Evolutionary conservation across 78 protist species (phyloP), one percentile per base, ranked within the genome.

Genomic region (Mantamonas sphyraenae): DNA sequence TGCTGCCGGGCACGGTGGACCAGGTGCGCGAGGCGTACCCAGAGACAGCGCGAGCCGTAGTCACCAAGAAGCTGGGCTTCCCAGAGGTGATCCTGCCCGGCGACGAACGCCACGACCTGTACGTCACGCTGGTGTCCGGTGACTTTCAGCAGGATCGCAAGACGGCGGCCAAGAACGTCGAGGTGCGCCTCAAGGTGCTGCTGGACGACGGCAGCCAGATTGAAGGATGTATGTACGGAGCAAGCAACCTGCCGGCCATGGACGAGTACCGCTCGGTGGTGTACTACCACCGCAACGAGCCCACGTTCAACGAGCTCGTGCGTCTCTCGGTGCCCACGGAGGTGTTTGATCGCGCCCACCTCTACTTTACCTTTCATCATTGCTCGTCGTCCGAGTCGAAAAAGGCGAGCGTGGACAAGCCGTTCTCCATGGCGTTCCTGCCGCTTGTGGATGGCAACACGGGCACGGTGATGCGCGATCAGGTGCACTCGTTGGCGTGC

Each of bases 101-200:
- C 17, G 51, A 63, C 14, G 2, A 5, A 16, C 51, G 68, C 51
- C 24, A 63, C 53, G 68, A 63, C 33, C 31, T 63, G n/a, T 63
- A 63, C 31, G 53, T 63, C 43, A 63, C 68, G 31, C 42, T 63
- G 24, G 55, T 4, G n/a, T 2, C 2, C 31, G 68, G 68, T 16
- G 40, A 63, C 51, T 31, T 63, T 40, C 43, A 61, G 55, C 55
- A 61, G 66, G 66, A 24, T 17, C 66, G 16, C 66, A 61, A 61
- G 66, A 19, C 66, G 9, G 14, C 66, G 26, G 26, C 66, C n/a
- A 19, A 31, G 31, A 63, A 63, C 53, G 26, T 20, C 53, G 40
- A 30, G 53, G 26, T 16, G n/a, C 16, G 9, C 51, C 17, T 63
- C 33, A 45, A 17, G 34, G 68, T 63, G 43, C 22, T 35, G 22